Evolutionary conservation across 2,329 filamentous ascomycete species (phyloP).

Genomic region (Penicillium sp.): DNA sequence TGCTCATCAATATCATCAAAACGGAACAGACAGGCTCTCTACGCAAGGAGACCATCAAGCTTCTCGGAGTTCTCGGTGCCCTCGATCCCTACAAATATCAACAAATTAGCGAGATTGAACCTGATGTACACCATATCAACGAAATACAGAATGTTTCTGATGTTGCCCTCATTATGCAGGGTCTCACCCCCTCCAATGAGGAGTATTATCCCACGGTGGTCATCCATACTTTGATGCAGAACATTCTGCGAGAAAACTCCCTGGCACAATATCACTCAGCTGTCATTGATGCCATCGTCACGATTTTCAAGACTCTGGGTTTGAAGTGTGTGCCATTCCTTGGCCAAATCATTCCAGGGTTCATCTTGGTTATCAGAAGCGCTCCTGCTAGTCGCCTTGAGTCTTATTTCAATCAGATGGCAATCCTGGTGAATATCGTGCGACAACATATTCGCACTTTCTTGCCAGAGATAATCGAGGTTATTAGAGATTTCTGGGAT

Average conservation of each 20-base stretch:
- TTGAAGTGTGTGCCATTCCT: constrained; percentile 95
- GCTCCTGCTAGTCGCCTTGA: constrained; percentile 77
- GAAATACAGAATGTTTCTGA: constrained; percentile 75
- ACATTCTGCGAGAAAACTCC: constrained; percentile 84
- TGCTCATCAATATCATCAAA: constrained; percentile 90
- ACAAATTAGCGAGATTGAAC: constrained; percentile 84
- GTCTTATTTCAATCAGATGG: constrained; percentile 96
- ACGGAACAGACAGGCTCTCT: constrained; percentile 83
- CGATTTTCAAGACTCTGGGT: constrained; percentile 94
- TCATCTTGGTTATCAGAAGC: constrained; percentile 81
- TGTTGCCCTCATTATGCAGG: constrained; percentile 97
- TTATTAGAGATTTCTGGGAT: constrained; percentile 89
- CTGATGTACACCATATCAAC: constrained; percentile 71
- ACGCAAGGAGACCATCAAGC: constrained; percentile 89
- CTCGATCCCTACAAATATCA: constrained; percentile 94
- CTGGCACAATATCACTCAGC: constrained; percentile 86
- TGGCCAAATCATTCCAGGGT: constrained; percentile 89
- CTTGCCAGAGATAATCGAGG: constrained; percentile 78
- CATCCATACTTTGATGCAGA: constrained; percentile 86
- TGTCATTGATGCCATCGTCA: constrained; percentile 97
- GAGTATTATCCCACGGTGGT: constrained; percentile 98
- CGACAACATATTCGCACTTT: constrained; percentile 94
- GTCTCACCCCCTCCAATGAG: constrained; percentile 91
- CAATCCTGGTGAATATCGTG: constrained; percentile 89
- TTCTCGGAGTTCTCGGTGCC: constrained; percentile 92